Percentiles rank a stretch among this genome's conserved stretches.
These are phyloP conservation scores for Linderniella brevidens DNA, from an alignment of 257 asterid genomes.

Conservation along the genomic window DNA sequence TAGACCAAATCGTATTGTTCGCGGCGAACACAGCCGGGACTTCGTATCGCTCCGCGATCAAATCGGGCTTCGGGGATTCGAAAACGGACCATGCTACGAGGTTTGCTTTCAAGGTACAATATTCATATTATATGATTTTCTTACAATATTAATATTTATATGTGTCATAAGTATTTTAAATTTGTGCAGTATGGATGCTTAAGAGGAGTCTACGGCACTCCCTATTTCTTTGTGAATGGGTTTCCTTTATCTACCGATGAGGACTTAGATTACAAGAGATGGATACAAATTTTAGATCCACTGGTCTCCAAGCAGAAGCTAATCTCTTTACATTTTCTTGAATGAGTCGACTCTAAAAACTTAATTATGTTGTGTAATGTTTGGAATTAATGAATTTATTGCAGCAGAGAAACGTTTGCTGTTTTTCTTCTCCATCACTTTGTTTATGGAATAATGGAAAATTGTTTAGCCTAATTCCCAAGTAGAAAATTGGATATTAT, in stretches of 20 bases:
- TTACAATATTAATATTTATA: too few species aligned
- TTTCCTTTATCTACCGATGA: constrained; percentile 65
- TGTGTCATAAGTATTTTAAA: neutral
- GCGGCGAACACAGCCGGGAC: constrained; percentile 24
- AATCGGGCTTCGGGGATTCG: constrained; percentile 36
- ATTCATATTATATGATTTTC: neutral
- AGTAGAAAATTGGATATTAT: too few species aligned
- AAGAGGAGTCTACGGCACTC: constrained; percentile 79
- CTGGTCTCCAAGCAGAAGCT: constrained; percentile 16
- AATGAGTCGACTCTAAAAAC: too few species aligned
- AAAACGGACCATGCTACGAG: constrained; percentile 50
- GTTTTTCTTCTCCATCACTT: too few species aligned
- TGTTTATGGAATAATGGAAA: too few species aligned
- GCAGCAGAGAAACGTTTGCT: too few species aligned
- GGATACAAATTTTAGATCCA: constrained; percentile 53
- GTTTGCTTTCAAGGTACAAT: constrained; percentile 60
- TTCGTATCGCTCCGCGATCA: constrained; percentile 24
- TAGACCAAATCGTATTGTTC: constrained; percentile 20
- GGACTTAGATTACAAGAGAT: constrained; percentile 25
- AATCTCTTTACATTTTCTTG: too few species aligned
- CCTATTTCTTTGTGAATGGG: constrained; percentile 78
- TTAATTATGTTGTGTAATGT: too few species aligned
- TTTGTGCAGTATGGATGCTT: constrained; percentile 60
- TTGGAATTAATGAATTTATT: too few species aligned
- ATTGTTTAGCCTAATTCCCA: too few species aligned